Evolutionary conservation across 73 alveolate species (phyloP).

Genomic region (Paramecium caudatum): DNA sequence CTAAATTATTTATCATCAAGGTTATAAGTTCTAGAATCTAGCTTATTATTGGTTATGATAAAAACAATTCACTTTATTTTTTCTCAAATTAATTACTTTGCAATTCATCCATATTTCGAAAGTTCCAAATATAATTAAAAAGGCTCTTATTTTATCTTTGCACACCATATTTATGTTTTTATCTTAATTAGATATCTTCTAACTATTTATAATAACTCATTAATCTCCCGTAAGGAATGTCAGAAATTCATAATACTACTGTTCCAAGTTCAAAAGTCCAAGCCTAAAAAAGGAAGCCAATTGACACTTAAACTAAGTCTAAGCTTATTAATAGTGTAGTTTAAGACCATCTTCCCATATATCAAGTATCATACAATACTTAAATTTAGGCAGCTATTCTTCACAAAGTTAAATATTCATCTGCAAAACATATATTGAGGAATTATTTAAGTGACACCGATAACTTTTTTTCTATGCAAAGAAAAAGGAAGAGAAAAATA

Average conservation of each 20-base stretch:
- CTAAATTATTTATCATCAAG: background rate
- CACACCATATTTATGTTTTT: background rate
- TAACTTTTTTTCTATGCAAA: background rate
- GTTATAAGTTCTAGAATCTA: no score
- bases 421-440: conserved; percentile 44
- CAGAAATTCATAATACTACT: background rate
- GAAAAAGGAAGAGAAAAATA: conserved; percentile 27
- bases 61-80: no score
- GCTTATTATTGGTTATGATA: no score
- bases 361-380: conserved; percentile 33
- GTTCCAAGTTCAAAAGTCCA: background rate
- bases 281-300: background rate
- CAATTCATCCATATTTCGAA: no score
- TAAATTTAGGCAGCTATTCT: conserved; percentile 44
- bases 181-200: background rate
- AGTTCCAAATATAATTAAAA: background rate
- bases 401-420: conserved; percentile 55
- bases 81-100: no score
- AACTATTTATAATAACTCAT: conserved; percentile 30
- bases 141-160: background rate
- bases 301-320: background rate
- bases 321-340: conserved; percentile 41
- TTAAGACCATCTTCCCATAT: conserved; percentile 20
- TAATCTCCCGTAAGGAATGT: background rate
- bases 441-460: conserved; percentile 1